These are phyloP conservation scores for Penicillium sp. DNA, from an alignment of 2,329 filamentous ascomycete genomes.

Conservation along the genomic window DNA sequence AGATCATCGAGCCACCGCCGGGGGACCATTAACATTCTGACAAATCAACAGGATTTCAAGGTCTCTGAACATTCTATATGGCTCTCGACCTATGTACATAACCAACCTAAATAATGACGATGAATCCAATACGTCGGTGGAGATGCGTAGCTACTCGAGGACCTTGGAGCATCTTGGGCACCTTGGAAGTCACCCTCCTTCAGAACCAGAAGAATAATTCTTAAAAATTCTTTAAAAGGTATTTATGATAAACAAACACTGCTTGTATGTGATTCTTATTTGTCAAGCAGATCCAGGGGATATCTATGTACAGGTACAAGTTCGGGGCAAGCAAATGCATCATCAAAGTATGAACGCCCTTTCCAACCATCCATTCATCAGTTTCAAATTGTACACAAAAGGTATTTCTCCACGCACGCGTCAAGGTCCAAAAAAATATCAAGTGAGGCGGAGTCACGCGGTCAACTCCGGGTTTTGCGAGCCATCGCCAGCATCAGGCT, in stretches of 20 bases:
- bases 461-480: slow-evolving; percentile 37
- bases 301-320: slow-evolving; percentile 31
- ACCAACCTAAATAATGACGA: too few relatives aligned
- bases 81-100: too few relatives aligned
- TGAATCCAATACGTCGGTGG: too few relatives aligned
- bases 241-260: not conserved
- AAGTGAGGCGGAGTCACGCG: slow-evolving; percentile 35
- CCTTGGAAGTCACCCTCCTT: slow-evolving; percentile 1
- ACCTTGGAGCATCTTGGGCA: not conserved
- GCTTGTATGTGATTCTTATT: slow-evolving; percentile 14
- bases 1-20: not conserved
- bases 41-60: too few relatives aligned
- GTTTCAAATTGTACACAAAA: slow-evolving; percentile 32
- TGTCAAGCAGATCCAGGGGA: slow-evolving; percentile 19
- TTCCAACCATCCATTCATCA: slow-evolving; percentile 27
- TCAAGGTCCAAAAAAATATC: slow-evolving; percentile 8
- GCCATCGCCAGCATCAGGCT: slow-evolving; percentile 56
- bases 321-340: slow-evolving; percentile 26
- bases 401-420: not conserved
- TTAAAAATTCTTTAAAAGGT: not conserved
- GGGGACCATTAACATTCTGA: too few relatives aligned
- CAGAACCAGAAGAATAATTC: not conserved
- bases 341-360: slow-evolving; percentile 32
- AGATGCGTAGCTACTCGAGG: not conserved
- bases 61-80: too few relatives aligned